Conservation (phyloP, 306 rosid genomes). For the barrel medic (Medicago truncatula) region MtrunA17r5.0-ANR NC_053046.1:27983001-27983500, state of each 20-base stretch:
- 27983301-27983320: slow-evolving; percentile 33
- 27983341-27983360: slow-evolving; percentile 94
- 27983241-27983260: slow-evolving; percentile 37
- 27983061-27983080: slow-evolving; percentile 7
- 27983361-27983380: slow-evolving; percentile 74
- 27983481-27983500: slow-evolving; percentile 71
- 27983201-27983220: slow-evolving; percentile 90
- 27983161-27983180: slow-evolving; percentile 44
- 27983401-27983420: slow-evolving; percentile 49
- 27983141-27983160: slow-evolving; percentile 19
- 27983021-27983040: slow-evolving; percentile 80
- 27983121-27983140: slow-evolving; percentile 8
- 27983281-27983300: slow-evolving; percentile 6
- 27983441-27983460: slow-evolving; percentile 71
- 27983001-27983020: slow-evolving; percentile 68
- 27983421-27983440: slow-evolving; percentile 59
- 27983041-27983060: slow-evolving; percentile 57
- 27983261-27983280: slow-evolving; percentile 33
- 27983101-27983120: slow-evolving; percentile 19
- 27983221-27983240: slow-evolving; percentile 72
- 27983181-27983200: slow-evolving; percentile 92
- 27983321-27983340: slow-evolving; percentile 26
- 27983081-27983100: slow-evolving; percentile 29
- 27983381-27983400: slow-evolving; percentile 60
- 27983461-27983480: slow-evolving; percentile 78